phyloP scores from a whole-genome alignment of 2,329 filamentous ascomycete species.

The Plectosphaerella plurivora region DNA sequence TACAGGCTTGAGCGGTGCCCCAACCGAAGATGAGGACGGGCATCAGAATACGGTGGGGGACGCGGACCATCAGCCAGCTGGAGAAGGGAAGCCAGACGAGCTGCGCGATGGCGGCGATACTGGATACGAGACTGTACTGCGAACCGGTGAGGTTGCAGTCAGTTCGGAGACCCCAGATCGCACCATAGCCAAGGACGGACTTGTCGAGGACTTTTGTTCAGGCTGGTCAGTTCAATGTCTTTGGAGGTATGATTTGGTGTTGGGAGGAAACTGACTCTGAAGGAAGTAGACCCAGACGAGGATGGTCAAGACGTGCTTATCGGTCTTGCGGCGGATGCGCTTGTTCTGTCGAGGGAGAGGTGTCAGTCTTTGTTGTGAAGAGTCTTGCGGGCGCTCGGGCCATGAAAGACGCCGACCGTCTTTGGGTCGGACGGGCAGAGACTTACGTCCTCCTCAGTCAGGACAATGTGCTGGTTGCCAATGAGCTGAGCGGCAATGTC shows the following conservation, averaged over 20 bases:
- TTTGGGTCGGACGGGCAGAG: background rate
- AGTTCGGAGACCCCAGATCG: conserved; percentile 47
- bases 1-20: conserved; percentile 34
- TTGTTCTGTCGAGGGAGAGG: conserved; percentile 32
- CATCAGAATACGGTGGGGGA: conserved; percentile 57
- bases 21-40: conserved; percentile 40
- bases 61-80: conserved; percentile 54
- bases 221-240: background rate
- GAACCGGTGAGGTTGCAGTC: conserved; percentile 47
- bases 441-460: conserved; percentile 30
- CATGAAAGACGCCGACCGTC: background rate
- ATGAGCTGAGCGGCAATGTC: conserved; percentile 10
- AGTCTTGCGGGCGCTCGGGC: background rate
- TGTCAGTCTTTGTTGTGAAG: background rate
- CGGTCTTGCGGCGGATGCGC: conserved; percentile 57
- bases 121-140: conserved; percentile 53
- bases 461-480: conserved; percentile 7
- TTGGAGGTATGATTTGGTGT: background rate
- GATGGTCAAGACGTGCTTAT: conserved; percentile 51
- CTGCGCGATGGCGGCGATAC: conserved; percentile 55
- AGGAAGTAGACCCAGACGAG: conserved; percentile 57
- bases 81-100: conserved; percentile 58
- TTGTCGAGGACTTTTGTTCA: conserved; percentile 46
- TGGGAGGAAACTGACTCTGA: conserved; percentile 24
- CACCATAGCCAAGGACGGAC: conserved; percentile 50